Percentiles rank a stretch among this genome's conserved stretches.
Evolutionary conservation across 768 basidiomycete genomes (phyloP).

Genomic region (Pleurotus platypus): DNA sequence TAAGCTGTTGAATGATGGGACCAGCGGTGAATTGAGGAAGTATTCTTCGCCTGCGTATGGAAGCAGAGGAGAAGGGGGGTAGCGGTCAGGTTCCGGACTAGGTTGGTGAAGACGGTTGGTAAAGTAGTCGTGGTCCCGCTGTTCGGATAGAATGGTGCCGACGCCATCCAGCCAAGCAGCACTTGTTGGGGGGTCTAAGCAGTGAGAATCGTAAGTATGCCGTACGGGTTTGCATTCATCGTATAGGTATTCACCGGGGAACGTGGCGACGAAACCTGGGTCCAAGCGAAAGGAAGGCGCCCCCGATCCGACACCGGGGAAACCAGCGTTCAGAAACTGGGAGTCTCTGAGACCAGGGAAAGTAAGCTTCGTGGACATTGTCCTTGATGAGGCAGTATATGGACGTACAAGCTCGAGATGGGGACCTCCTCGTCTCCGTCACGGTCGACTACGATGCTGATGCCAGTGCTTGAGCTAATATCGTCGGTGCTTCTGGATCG

Average conservation of each 20-base stretch:
- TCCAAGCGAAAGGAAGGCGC: not conserved
- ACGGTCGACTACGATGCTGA: conserved; percentile 9
- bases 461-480: not conserved
- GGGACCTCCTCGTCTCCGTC: conserved; percentile 1
- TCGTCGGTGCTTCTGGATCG: not conserved
- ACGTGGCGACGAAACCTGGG: not conserved
- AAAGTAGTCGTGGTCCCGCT: conserved; percentile 1
- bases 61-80: conserved; percentile 1
- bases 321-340: not conserved
- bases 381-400: no score
- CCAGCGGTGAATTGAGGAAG: not conserved
- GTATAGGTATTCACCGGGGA: not conserved
- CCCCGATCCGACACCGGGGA: not conserved
- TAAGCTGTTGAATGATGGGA: conserved; percentile 5
- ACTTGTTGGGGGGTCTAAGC: not conserved
- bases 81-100: conserved; percentile 1
- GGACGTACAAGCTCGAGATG: not conserved
- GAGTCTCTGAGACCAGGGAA: not conserved
- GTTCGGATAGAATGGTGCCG: not conserved
- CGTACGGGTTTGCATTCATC: no score
- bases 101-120: not conserved
- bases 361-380: no score
- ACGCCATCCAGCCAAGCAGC: conserved; percentile 6
- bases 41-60: not conserved
- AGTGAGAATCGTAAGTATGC: not conserved